phyloP scores from a whole-genome alignment of 106 monocot genomes.

The Allium sativum region DNA sequence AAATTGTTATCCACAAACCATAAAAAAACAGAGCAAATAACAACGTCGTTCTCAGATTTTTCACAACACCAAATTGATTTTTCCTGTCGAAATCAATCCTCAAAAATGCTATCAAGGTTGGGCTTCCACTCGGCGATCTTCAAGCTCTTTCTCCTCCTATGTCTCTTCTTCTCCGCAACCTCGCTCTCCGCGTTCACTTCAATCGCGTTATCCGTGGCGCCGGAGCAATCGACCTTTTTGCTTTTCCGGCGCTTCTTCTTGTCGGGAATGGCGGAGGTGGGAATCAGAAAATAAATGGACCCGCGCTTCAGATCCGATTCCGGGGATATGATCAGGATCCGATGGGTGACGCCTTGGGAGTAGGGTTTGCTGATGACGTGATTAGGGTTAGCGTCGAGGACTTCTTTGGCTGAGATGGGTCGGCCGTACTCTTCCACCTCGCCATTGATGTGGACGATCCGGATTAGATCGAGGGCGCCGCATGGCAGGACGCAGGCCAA shows the following conservation, averaged over 20 bases:
- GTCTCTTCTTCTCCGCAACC: constrained; percentile 13
- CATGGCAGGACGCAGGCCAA: constrained; percentile 67
- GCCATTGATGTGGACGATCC: constrained; percentile 60
- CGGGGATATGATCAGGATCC: constrained; percentile 37
- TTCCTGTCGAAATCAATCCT: constrained; percentile 1
- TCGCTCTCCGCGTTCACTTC: neutral
- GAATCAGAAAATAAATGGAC: constrained; percentile 54
- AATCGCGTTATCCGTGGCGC: neutral
- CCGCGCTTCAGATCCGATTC: constrained; percentile 50
- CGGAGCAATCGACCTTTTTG: neutral
- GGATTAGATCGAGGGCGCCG: constrained; percentile 49
- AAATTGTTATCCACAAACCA: neutral
- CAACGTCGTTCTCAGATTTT: neutral
- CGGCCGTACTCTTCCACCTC: constrained; percentile 61
- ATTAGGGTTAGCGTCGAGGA: constrained; percentile 48
- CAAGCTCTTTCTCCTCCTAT: constrained; percentile 11
- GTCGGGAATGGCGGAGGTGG: constrained; percentile 20
- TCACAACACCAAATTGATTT: neutral
- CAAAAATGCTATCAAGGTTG: constrained; percentile 15
- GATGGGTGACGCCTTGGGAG: constrained; percentile 20
- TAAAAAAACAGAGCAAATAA: neutral
- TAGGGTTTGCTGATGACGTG: constrained; percentile 50
- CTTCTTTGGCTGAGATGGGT: constrained; percentile 36
- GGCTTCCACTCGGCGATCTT: constrained; percentile 7
- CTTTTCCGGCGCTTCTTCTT: constrained; percentile 7